These are phyloP conservation scores for Collybia sordida DNA, from an alignment of 768 basidiomycete species.

Conservation along the genomic window DNA sequence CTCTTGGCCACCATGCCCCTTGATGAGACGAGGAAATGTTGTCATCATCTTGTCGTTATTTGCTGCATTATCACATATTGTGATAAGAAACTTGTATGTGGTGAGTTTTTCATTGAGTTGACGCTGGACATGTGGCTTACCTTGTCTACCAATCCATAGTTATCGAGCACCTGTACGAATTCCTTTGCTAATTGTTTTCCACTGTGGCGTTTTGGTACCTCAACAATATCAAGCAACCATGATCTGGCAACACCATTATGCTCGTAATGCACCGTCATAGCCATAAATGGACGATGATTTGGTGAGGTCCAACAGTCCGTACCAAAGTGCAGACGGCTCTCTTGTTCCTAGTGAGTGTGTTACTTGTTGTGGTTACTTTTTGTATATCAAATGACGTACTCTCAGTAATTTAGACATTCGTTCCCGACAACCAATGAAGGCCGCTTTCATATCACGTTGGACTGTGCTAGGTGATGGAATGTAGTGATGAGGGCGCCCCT, in stretches of 20 bases:
- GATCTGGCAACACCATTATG: slow-evolving; percentile 18
- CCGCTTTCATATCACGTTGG: slow-evolving; percentile 24
- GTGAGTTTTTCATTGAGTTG: background rate
- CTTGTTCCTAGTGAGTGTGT: slow-evolving; percentile 18
- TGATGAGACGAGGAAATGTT: slow-evolving; percentile 19
- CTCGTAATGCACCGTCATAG: slow-evolving; percentile 27
- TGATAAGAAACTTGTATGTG: slow-evolving; percentile 23
- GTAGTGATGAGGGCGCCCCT: slow-evolving; percentile 26
- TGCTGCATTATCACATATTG: slow-evolving; percentile 36
- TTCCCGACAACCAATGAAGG: slow-evolving; percentile 19
- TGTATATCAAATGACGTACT: slow-evolving; percentile 8
- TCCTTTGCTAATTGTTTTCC: slow-evolving; percentile 27
- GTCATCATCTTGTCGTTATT: slow-evolving; percentile 33
- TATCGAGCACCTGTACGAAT: slow-evolving; percentile 25
- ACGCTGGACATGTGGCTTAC: slow-evolving; percentile 13
- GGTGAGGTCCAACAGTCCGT: slow-evolving; percentile 34
- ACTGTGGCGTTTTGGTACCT: slow-evolving; percentile 29
- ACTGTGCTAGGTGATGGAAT: slow-evolving; percentile 31
- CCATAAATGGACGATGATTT: slow-evolving; percentile 29
- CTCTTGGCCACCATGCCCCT: slow-evolving; percentile 16
- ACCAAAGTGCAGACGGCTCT: slow-evolving; percentile 27
- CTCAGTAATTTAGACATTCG: slow-evolving; percentile 24
- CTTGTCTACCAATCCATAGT: slow-evolving; percentile 32
- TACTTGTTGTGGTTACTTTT: background rate
- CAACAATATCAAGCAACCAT: slow-evolving; percentile 31